Percentiles rank a stretch among this genome's conserved stretches.
Evolutionary conservation across 2,329 filamentous ascomycete genomes (phyloP).

Genomic region (Piedraia hortae): DNA sequence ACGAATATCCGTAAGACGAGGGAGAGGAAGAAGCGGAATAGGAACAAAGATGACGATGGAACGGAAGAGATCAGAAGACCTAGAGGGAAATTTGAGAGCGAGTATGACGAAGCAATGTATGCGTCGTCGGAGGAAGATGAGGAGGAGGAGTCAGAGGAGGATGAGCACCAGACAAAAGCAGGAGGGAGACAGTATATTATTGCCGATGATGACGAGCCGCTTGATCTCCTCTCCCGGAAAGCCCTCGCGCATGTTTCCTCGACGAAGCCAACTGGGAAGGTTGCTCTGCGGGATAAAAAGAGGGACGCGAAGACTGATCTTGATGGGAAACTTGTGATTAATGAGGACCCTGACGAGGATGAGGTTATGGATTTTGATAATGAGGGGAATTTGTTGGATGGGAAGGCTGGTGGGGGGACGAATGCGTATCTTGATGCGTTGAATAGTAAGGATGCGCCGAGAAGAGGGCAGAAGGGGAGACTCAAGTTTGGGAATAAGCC

Average conservation of each 20-base stretch:
- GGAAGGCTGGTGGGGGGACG: conserved; percentile 22
- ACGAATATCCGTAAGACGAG: conserved; percentile 86
- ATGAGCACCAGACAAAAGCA: conserved; percentile 28
- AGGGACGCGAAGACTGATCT: conserved; percentile 41
- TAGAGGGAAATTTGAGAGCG: conserved; percentile 53
- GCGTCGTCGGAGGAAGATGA: conserved; percentile 26
- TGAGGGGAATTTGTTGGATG: conserved; percentile 16
- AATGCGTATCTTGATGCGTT: conserved; percentile 35
- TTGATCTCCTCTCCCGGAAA: conserved; percentile 72
- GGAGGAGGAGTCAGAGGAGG: conserved; percentile 33
- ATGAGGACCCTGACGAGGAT: conserved; percentile 17
- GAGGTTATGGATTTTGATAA: conserved; percentile 32
- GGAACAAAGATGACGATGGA: conserved; percentile 32
- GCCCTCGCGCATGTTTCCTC: conserved; percentile 82
- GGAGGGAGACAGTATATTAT: conserved; percentile 56
- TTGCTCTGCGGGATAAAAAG: conserved; percentile 13
- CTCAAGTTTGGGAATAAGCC: conserved; percentile 30
- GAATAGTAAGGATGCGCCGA: conserved; percentile 28
- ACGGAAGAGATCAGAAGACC: conserved; percentile 24
- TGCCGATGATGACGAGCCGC: conserved; percentile 79
- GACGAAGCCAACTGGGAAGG: conserved; percentile 35
- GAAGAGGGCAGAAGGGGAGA: conserved; percentile 30
- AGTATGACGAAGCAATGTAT: conserved; percentile 90
- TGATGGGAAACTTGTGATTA: conserved; percentile 59
- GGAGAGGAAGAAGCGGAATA: conserved; percentile 74